These are phyloP conservation scores for Gliomastix tumulicola DNA, from an alignment of 2,329 filamentous ascomycete genomes.

Conservation along the genomic window DNA sequence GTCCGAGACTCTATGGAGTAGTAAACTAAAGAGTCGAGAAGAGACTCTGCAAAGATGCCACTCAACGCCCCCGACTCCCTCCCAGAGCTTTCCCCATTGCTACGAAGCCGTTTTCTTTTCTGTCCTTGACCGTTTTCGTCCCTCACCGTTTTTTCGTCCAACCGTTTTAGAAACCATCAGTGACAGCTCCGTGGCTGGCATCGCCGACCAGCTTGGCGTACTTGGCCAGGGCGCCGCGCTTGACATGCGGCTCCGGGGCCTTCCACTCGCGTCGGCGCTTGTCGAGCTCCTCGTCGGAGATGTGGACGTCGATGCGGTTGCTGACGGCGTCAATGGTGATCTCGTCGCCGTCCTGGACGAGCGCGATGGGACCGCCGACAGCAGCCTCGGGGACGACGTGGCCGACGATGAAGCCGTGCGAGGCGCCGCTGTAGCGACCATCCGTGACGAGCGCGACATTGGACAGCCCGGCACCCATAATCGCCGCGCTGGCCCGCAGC, in stretches of 20 bases:
- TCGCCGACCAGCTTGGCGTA: constrained; percentile 56
- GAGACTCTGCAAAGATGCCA: too few species aligned
- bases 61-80: too few species aligned
- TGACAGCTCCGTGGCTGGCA: constrained; percentile 53
- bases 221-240: constrained; percentile 62
- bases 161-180: too few species aligned
- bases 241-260: constrained; percentile 49
- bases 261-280: constrained; percentile 54
- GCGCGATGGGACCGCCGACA: constrained; percentile 76
- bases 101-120: too few species aligned
- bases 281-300: constrained; percentile 58
- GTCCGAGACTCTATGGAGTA: too few species aligned
- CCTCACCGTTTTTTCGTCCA: too few species aligned
- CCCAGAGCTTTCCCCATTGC: too few species aligned
- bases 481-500: constrained; percentile 83
- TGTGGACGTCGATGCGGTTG: constrained; percentile 57
- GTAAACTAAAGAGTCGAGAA: too few species aligned
- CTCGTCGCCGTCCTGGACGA: constrained; percentile 74
- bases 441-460: constrained; percentile 70
- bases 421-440: constrained; percentile 72
- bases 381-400: constrained; percentile 85
- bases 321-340: constrained; percentile 79
- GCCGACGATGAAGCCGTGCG: constrained; percentile 80
- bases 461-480: constrained; percentile 84
- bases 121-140: not conserved